Conservation (phyloP, 2,329 filamentous ascomycete genomes). For the Tolypocladium tropicale region DNA sequence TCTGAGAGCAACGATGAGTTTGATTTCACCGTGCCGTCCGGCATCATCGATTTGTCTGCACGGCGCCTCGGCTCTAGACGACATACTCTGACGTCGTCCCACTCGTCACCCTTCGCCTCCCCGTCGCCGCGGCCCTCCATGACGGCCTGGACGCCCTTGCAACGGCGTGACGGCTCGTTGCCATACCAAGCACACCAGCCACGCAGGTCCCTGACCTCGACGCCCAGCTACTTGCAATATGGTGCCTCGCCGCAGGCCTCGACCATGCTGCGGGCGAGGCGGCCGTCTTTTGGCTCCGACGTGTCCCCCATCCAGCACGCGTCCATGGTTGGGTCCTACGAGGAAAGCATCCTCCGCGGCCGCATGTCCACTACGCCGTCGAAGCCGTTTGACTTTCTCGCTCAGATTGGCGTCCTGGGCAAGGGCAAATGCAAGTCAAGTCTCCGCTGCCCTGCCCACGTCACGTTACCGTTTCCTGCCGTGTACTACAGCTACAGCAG, state of each 20-base stretch:
- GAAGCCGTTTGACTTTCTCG: constrained; percentile 82
- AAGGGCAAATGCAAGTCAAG: constrained; percentile 80
- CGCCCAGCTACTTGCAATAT: constrained; percentile 28
- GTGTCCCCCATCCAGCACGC: constrained; percentile 73
- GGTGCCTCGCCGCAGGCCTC: constrained; percentile 40
- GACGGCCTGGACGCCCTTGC: constrained; percentile 16
- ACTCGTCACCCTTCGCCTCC: constrained; percentile 31
- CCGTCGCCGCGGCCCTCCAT: constrained; percentile 23
- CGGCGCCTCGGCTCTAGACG: constrained; percentile 39
- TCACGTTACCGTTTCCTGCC: constrained; percentile 82
- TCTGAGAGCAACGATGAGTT: constrained; percentile 73
- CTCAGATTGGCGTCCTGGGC: constrained; percentile 89
- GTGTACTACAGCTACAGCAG: constrained; percentile 91
- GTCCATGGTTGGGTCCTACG: constrained; percentile 95
- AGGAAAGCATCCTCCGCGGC: constrained; percentile 89
- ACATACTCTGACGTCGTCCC: constrained; percentile 62
- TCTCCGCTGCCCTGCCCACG: constrained; percentile 78
- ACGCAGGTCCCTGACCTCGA: constrained; percentile 60
- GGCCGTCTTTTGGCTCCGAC: constrained; percentile 65
- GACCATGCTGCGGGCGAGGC: constrained; percentile 42
- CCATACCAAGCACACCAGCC: constrained; percentile 74
- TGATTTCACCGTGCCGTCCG: constrained; percentile 44
- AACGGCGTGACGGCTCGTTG: constrained; percentile 48
- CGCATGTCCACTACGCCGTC: constrained; percentile 96
- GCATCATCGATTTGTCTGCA: constrained; percentile 37